Percentiles rank a stretch among this genome's conserved stretches.
Evolutionary conservation across 352 stramenopile species (phyloP).

Genomic region (Phytophthora foliorum): DNA sequence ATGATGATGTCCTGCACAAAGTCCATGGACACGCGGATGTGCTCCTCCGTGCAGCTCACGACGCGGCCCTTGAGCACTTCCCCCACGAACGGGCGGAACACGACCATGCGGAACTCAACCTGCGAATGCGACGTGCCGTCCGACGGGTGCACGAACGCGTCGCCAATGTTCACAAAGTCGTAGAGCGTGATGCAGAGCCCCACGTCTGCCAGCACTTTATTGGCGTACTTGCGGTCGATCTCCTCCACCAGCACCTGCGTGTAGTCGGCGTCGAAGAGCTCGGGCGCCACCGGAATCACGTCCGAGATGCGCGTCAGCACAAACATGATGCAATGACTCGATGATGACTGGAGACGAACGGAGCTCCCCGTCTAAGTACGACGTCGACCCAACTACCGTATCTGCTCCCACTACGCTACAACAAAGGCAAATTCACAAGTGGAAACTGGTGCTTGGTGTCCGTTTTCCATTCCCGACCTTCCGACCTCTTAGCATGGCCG

Average conservation of each 20-base stretch:
- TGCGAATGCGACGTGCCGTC: conserved; percentile 91
- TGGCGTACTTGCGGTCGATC: conserved; percentile 92
- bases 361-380: conserved; percentile 13
- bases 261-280: conserved; percentile 87
- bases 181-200: conserved; percentile 91
- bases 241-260: conserved; percentile 89
- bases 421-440: neutral
- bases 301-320: conserved; percentile 88
- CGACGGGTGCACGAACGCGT: conserved; percentile 86
- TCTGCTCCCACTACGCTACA: neutral
- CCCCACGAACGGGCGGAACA: conserved; percentile 90
- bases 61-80: conserved; percentile 92
- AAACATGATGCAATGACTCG: too few relatives aligned
- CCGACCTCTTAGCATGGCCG: conserved; percentile 18
- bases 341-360: conserved; percentile 29
- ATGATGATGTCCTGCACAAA: conserved; percentile 94
- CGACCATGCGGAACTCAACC: conserved; percentile 91
- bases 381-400: neutral
- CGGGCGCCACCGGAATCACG: conserved; percentile 84
- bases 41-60: conserved; percentile 90
- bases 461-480: neutral
- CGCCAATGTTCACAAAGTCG: conserved; percentile 90
- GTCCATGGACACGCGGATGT: conserved; percentile 92
- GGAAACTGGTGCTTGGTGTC: conserved; percentile 1
- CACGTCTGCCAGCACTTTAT: conserved; percentile 91